phyloP scores from a whole-genome alignment of 257 asterid species.

The Mentha longifolia region DNA sequence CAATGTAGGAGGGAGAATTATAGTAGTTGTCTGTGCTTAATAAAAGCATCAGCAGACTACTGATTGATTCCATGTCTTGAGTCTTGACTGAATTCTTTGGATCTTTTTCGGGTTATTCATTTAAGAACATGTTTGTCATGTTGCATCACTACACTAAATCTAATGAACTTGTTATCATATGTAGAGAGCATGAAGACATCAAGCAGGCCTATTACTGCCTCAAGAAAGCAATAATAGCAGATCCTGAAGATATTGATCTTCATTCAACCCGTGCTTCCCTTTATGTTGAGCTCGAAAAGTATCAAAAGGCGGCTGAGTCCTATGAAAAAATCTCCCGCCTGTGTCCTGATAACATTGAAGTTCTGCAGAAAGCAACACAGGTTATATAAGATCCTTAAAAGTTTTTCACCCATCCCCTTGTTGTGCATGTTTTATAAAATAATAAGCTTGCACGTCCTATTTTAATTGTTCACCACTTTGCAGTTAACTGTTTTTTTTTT shows the following conservation, averaged over 20 bases:
- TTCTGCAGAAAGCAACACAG: constrained; percentile 59
- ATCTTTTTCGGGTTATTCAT: neutral
- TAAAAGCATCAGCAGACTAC: neutral
- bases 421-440: constrained; percentile 14
- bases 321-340: constrained; percentile 69
- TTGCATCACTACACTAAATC: too few species aligned
- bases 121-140: too few species aligned
- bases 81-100: neutral
- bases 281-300: constrained; percentile 66
- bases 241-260: constrained; percentile 71
- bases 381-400: constrained; percentile 34
- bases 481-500: constrained; percentile 15
- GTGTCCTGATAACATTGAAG: constrained; percentile 58
- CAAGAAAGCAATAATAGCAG: constrained; percentile 76
- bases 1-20: neutral
- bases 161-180: neutral
- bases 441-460: neutral
- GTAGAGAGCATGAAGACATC: constrained; percentile 67
- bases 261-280: constrained; percentile 67
- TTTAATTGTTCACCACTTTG: neutral
- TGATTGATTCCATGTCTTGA: neutral
- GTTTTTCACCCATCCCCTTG: constrained; percentile 9
- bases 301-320: constrained; percentile 73
- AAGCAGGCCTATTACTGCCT: constrained; percentile 77
- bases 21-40: neutral